Conservation (phyloP, 2,329 filamentous ascomycete species). For the Didymellaceae sp. region DNA sequence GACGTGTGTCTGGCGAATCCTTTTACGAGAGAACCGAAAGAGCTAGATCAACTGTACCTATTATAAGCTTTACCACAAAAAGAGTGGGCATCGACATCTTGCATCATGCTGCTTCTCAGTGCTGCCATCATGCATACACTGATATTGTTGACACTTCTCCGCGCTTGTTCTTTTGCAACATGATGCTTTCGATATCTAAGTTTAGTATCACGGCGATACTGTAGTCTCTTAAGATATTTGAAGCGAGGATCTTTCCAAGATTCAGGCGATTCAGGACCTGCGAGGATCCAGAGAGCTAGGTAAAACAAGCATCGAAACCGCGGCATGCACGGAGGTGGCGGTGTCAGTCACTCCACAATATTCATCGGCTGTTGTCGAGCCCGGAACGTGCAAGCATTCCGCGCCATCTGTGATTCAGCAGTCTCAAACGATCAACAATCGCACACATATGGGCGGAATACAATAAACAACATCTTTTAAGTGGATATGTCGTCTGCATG, state of each 20-base stretch:
- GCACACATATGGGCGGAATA: not conserved
- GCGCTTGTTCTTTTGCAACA: no score
- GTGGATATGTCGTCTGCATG: no score
- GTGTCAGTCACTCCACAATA: slow-evolving; percentile 13
- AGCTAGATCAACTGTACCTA: no score
- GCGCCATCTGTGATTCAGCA: slow-evolving; percentile 2
- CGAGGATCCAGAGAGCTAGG: not conserved
- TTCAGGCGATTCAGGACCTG: not conserved
- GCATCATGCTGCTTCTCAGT: no score
- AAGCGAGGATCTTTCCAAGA: not conserved
- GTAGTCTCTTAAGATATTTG: not conserved
- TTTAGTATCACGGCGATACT: not conserved
- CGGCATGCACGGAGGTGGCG: slow-evolving; percentile 16
- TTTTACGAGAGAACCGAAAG: no score
- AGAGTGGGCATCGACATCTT: no score
- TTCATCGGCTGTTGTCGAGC: not conserved
- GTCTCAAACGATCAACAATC: slow-evolving; percentile 9
- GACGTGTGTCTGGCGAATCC: no score
- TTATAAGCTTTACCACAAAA: no score
- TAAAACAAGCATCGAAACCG: not conserved
- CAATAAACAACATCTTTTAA: not conserved
- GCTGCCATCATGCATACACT: no score
- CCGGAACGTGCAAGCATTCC: slow-evolving; percentile 10
- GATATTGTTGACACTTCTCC: no score
- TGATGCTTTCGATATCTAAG: not conserved